Evolutionary conservation across 192 early-diverging fungal genomes (phyloP).

Genomic region (Linnemannia zychae): DNA sequence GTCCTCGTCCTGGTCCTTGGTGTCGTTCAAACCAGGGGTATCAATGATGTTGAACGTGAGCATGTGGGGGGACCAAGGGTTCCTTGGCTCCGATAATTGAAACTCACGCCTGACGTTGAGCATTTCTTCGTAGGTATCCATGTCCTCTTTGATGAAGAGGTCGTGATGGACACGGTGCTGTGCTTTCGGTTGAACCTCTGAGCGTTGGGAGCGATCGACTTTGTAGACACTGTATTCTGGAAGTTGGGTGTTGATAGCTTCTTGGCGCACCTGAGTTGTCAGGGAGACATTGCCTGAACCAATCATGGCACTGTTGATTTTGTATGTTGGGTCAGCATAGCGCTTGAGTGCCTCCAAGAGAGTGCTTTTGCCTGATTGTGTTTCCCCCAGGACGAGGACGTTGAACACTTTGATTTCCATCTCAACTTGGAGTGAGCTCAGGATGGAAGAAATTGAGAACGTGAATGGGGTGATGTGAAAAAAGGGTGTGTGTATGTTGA

Average conservation of each 20-base stretch:
- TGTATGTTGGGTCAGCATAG: conserved; percentile 15
- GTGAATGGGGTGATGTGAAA: too few species aligned
- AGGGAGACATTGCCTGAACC: conserved; percentile 4
- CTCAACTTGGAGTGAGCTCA: not conserved
- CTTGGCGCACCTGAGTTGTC: conserved; percentile 2
- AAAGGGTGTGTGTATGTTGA: too few species aligned
- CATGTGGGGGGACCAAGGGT: not conserved
- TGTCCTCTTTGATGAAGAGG: not conserved
- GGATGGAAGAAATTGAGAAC: too few species aligned
- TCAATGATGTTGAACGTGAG: conserved; percentile 26
- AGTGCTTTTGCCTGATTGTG: conserved; percentile 28
- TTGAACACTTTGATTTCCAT: conserved; percentile 8
- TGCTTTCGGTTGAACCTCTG: not conserved
- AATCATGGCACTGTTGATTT: not conserved
- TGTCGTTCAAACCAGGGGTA: conserved; percentile 30
- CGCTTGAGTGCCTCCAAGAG: conserved; percentile 15
- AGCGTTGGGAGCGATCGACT: not conserved
- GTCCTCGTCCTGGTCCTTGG: conserved; percentile 9
- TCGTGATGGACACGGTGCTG: conserved; percentile 6
- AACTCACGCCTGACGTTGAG: not conserved
- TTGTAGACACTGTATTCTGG: conserved; percentile 11
- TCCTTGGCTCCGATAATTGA: not conserved
- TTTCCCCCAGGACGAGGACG: conserved; percentile 19
- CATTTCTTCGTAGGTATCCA: not conserved
- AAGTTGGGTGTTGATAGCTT: not conserved